Conservation (phyloP, 179 eudicot genomes). For the Heliamphora pulchella region DNA sequence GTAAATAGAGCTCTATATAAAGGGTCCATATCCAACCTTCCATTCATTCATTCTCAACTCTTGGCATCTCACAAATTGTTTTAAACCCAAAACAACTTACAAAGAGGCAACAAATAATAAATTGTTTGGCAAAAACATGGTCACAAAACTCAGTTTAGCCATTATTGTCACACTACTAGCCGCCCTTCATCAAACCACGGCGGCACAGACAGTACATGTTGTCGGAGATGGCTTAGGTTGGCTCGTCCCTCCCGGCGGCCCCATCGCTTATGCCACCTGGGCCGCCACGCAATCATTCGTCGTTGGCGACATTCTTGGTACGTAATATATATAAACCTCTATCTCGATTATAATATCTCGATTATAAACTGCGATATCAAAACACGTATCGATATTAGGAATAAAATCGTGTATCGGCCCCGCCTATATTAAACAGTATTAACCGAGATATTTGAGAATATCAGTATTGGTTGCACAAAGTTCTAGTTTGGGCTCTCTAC, state of each 20-base stretch:
- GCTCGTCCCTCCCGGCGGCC: constrained; percentile 21
- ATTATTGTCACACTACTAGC: not conserved
- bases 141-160: constrained; percentile 3
- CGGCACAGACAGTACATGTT: constrained; percentile 3
- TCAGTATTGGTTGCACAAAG: too few relatives aligned
- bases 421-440: too few relatives aligned
- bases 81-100: not conserved
- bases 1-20: not conserved
- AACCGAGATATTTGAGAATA: too few relatives aligned
- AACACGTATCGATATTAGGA: too few relatives aligned
- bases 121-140: not conserved
- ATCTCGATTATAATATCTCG: too few relatives aligned
- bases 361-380: too few relatives aligned
- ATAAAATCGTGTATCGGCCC: too few relatives aligned
- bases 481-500: too few relatives aligned
- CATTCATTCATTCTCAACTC: not conserved
- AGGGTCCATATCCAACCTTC: not conserved
- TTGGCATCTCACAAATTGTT: not conserved
- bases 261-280: constrained; percentile 14
- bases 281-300: constrained; percentile 6
- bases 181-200: constrained; percentile 5
- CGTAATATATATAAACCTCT: too few relatives aligned
- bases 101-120: not conserved
- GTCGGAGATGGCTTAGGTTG: constrained; percentile 16
- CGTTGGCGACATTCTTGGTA: constrained; percentile 15